Conservation (phyloP, 2,329 filamentous ascomycete genomes). For the Penicillium sp. region DNA sequence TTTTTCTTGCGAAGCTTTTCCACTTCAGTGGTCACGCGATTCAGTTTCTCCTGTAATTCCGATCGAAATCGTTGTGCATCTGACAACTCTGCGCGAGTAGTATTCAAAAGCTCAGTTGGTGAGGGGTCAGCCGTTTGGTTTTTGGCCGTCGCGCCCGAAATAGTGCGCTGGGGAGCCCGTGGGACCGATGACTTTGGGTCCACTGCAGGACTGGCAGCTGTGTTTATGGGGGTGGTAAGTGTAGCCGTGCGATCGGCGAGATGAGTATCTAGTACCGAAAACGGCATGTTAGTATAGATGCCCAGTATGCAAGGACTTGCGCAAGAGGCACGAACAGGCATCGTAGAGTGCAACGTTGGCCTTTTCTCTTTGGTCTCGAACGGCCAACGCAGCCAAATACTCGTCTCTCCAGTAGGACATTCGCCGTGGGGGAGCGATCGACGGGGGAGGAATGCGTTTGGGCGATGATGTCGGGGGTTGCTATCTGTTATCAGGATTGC, state of each 20-base stretch:
- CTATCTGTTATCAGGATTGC: conserved; percentile 20
- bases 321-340: conserved; percentile 60
- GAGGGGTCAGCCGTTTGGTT: conserved; percentile 26
- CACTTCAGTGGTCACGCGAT: conserved; percentile 64
- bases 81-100: conserved; percentile 65
- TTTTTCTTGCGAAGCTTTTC: conserved; percentile 61
- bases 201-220: conserved; percentile 16
- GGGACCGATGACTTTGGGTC: conserved; percentile 20
- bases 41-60: conserved; percentile 65
- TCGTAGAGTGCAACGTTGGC: conserved; percentile 69
- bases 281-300: conserved; percentile 23
- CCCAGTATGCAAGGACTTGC: background rate
- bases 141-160: conserved; percentile 31
- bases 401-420: conserved; percentile 78
- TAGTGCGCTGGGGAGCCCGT: conserved; percentile 21
- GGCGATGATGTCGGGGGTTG: conserved; percentile 20
- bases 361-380: conserved; percentile 68
- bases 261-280: conserved; percentile 54
- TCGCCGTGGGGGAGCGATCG: conserved; percentile 12
- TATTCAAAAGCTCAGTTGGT: conserved; percentile 34
- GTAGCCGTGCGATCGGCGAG: conserved; percentile 67
- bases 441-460: conserved; percentile 9
- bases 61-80: conserved; percentile 74
- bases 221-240: conserved; percentile 38
- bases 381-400: conserved; percentile 72